phyloP scores from a whole-genome alignment of 2,329 filamentous ascomycete genomes.

The Pezicula radicicola region DNA sequence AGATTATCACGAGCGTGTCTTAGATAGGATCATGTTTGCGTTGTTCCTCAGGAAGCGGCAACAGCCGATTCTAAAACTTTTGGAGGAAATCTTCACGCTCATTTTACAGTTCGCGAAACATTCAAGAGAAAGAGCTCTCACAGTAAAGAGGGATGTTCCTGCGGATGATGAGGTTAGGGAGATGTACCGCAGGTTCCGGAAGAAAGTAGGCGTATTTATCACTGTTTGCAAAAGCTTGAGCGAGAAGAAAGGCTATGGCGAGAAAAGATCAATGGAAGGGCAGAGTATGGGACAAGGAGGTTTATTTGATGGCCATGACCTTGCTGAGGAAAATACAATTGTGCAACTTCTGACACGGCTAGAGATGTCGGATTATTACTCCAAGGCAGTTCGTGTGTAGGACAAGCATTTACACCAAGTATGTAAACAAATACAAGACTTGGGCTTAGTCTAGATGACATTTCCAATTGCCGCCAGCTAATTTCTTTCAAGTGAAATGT shows the following conservation, averaged over 20 bases:
- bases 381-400: conserved; percentile 13
- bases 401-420: background rate
- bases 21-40: conserved; percentile 73
- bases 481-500: too few relatives aligned
- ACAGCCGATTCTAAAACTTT: conserved; percentile 64
- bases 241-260: conserved; percentile 52
- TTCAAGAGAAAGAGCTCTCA: conserved; percentile 37
- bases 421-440: too few relatives aligned
- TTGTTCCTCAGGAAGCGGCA: conserved; percentile 75
- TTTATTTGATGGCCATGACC: conserved; percentile 34
- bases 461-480: too few relatives aligned
- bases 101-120: conserved; percentile 70
- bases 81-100: conserved; percentile 73
- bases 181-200: conserved; percentile 65
- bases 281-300: conserved; percentile 20
- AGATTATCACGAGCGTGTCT: conserved; percentile 66
- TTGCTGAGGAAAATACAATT: conserved; percentile 55
- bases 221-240: conserved; percentile 66
- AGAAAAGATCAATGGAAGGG: conserved; percentile 24
- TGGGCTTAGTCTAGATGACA: too few relatives aligned
- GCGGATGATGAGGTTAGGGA: conserved; percentile 37
- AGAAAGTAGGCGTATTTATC: conserved; percentile 72
- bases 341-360: conserved; percentile 65
- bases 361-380: conserved; percentile 69
- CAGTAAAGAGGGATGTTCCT: conserved; percentile 26